Conservation (phyloP, 2,329 filamentous ascomycete species). For the Pseudogymnoascus verrucosus region DNA sequence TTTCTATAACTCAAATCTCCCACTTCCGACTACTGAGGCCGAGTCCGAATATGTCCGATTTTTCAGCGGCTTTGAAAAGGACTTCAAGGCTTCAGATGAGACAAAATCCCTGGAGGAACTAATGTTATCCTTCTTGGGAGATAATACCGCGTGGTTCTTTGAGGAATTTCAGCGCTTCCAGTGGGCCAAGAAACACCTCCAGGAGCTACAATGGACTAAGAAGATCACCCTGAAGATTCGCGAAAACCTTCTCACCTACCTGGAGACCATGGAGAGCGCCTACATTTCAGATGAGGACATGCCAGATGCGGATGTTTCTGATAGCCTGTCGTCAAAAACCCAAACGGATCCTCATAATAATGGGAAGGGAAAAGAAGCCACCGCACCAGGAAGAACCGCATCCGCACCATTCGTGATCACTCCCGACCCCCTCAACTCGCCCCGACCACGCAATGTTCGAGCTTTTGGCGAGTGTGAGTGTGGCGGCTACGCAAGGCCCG, state of each 20-base stretch:
- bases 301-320: background rate
- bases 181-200: background rate
- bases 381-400: background rate
- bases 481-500: background rate
- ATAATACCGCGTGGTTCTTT: background rate
- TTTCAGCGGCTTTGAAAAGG: background rate
- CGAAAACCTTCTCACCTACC: background rate
- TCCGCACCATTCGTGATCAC: background rate
- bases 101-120: background rate
- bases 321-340: background rate
- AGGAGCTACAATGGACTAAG: background rate
- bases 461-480: background rate
- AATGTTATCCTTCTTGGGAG: background rate
- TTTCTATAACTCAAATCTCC: background rate
- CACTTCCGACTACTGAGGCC: background rate
- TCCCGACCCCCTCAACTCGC: background rate
- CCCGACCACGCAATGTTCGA: background rate
- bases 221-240: background rate
- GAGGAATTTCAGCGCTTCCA: background rate
- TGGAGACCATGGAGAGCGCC: background rate
- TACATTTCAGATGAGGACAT: background rate
- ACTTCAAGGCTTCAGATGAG: background rate
- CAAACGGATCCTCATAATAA: background rate
- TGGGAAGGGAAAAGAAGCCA: background rate
- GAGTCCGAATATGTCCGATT: background rate